These are phyloP conservation scores for Didymellaceae sp. DNA, from an alignment of 2,329 filamentous ascomycete species.

Conservation along the genomic window DNA sequence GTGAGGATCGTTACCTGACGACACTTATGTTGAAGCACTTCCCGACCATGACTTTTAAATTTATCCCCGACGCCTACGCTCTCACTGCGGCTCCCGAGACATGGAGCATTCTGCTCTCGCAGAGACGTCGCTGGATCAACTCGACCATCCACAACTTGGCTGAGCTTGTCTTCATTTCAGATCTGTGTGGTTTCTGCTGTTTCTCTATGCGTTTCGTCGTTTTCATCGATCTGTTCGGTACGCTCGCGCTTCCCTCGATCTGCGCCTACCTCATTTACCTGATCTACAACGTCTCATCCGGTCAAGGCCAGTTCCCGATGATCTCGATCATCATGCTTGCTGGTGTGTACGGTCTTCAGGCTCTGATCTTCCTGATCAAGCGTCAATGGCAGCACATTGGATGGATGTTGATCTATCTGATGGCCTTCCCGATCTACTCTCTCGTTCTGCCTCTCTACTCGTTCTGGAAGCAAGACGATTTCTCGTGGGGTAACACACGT, in stretches of 20 bases:
- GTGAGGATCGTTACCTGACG: slow-evolving; percentile 96
- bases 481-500: slow-evolving; percentile 98
- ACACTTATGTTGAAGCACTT: slow-evolving; percentile 99
- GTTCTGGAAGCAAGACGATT: slow-evolving; percentile 99
- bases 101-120: slow-evolving; percentile 94
- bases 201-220: slow-evolving; percentile 98
- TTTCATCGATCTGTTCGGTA: slow-evolving; percentile 91
- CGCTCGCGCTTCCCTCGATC: slow-evolving; percentile 88
- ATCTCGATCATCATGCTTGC: slow-evolving; percentile 90
- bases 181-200: slow-evolving; percentile 98
- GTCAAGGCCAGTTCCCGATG: slow-evolving; percentile 77
- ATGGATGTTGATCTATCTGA: slow-evolving; percentile 98
- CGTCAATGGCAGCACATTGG: slow-evolving; percentile 98
- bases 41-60: slow-evolving; percentile 94
- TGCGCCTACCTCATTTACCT: slow-evolving; percentile 87
- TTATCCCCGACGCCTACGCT: slow-evolving; percentile 89
- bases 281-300: slow-evolving; percentile 76
- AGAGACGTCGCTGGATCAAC: slow-evolving; percentile 99
- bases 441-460: slow-evolving; percentile 93
- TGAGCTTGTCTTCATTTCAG: slow-evolving; percentile 86
- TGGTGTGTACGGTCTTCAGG: slow-evolving; percentile 93
- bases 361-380: slow-evolving; percentile 94
- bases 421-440: slow-evolving; percentile 94
- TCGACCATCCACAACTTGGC: slow-evolving; percentile 96
- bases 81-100: slow-evolving; percentile 92